Percentiles rank a stretch among this genome's conserved stretches.
These are phyloP conservation scores for Pseudoperonospora humuli DNA, from an alignment of 352 stramenopile genomes.

Conservation along the genomic window DNA sequence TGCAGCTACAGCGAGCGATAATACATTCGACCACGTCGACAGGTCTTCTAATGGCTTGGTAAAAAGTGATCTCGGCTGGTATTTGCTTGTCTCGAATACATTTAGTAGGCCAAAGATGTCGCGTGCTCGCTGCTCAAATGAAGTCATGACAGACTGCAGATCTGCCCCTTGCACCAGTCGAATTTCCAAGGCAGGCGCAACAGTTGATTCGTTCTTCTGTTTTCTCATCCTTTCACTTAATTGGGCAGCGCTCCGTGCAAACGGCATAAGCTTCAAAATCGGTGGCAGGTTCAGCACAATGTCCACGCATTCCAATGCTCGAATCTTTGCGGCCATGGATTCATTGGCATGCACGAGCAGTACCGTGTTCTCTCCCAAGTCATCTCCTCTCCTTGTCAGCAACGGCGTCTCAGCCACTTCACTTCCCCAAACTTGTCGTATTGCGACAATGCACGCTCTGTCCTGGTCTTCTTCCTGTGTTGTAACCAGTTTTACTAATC, in stretches of 20 bases:
- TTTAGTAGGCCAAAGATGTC: conserved; percentile 50
- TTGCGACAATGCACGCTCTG: conserved; percentile 32
- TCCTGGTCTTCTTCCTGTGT: conserved; percentile 24
- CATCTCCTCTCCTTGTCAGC: conserved; percentile 40
- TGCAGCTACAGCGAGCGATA: conserved; percentile 43
- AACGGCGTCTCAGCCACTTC: conserved; percentile 44
- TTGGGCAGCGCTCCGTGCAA: conserved; percentile 43
- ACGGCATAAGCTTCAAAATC: conserved; percentile 69
- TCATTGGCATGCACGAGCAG: conserved; percentile 47
- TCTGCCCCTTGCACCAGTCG: conserved; percentile 36
- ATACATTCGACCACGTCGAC: conserved; percentile 45
- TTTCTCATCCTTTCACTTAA: conserved; percentile 23
- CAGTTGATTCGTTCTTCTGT: conserved; percentile 6
- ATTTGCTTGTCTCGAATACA: conserved; percentile 35
- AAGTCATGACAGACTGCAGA: conserved; percentile 18
- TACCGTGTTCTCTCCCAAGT: conserved; percentile 32
- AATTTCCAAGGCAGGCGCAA: conserved; percentile 52
- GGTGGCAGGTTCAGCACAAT: conserved; percentile 35
- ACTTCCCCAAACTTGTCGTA: conserved; percentile 30
- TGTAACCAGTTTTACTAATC: conserved; percentile 42
- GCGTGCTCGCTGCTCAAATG: conserved; percentile 32
- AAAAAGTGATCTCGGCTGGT: conserved; percentile 35
- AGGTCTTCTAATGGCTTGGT: conserved; percentile 47
- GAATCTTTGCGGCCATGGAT: conserved; percentile 22
- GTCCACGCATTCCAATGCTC: conserved; percentile 38